Conservation (phyloP, 2,329 filamentous ascomycete species). For the Trichoderma pleuroti region DNA sequence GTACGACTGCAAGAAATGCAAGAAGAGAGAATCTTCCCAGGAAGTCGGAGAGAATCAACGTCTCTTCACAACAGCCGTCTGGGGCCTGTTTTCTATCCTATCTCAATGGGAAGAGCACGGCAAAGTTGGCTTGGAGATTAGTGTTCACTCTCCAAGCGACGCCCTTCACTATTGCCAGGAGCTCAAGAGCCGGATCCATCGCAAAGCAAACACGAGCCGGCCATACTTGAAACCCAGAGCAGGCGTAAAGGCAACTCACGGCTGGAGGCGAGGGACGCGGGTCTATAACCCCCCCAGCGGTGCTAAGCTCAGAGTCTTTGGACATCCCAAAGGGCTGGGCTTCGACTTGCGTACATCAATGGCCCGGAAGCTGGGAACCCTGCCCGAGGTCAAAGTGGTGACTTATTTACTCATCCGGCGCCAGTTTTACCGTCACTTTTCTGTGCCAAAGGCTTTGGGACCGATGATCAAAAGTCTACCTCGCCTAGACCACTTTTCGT, state of each 20-base stretch:
- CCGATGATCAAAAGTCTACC: neutral
- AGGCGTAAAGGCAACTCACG: neutral
- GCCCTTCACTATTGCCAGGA: neutral
- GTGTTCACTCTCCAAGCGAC: neutral
- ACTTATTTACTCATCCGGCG: neutral
- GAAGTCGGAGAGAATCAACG: neutral
- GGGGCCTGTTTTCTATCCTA: neutral
- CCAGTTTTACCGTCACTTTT: neutral
- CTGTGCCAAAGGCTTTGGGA: neutral
- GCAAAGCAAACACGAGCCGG: fast-evolving
- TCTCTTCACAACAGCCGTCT: neutral
- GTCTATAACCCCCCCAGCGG: neutral
- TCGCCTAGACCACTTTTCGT: neutral
- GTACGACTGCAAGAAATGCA: neutral
- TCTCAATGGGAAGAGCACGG: neutral
- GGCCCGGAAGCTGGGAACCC: neutral
- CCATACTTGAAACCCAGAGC: neutral
- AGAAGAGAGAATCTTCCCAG: neutral
- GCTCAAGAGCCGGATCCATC: neutral
- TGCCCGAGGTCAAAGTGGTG: neutral
- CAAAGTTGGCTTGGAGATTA: neutral
- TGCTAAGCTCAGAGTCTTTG: neutral
- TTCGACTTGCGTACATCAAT: neutral
- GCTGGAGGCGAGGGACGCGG: neutral
- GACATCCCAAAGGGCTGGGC: neutral